A percentile compares a stretch with the other conserved stretches of the same genome.
phyloP scores from a whole-genome alignment of 495 filamentous ascomycete species.

The Annulohypoxylon maeteangense region DNA sequence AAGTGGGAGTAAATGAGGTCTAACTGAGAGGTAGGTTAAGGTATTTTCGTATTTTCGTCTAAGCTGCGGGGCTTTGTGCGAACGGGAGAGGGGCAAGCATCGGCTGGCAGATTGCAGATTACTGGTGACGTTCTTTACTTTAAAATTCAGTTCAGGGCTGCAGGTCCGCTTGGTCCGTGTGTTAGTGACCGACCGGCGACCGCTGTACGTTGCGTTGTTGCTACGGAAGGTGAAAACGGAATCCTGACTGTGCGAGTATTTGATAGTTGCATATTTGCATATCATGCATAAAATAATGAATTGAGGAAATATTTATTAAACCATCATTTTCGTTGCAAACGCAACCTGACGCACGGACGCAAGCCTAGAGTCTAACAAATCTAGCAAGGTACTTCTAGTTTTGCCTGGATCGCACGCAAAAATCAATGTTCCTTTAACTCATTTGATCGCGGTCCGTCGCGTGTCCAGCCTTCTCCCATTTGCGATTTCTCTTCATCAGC shows the following conservation, averaged over 20 bases:
- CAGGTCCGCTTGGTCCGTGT: conserved; percentile 34
- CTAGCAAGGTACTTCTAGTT: conserved; percentile 37
- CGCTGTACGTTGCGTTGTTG: not conserved
- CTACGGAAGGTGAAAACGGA: conserved; percentile 3
- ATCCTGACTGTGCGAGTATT: not conserved
- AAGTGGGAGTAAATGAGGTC: conserved; percentile 15
- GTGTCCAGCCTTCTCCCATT: conserved; percentile 40
- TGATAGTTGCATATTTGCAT: conserved; percentile 1
- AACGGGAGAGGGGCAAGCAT: conserved; percentile 34
- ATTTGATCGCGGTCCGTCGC: conserved; percentile 45
- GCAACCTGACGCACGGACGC: conserved; percentile 31
- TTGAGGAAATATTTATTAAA: not conserved
- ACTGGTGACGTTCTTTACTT: conserved; percentile 40
- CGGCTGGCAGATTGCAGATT: conserved; percentile 18
- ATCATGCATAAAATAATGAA: not conserved
- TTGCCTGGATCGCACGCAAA: conserved; percentile 17
- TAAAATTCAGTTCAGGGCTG: conserved; percentile 29
- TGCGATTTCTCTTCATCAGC: conserved; percentile 32
- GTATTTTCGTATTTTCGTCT: conserved; percentile 43
- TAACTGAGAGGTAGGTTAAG: conserved; percentile 8
- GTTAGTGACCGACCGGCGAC: not conserved
- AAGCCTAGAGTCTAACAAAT: not conserved
- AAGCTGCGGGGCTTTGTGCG: conserved; percentile 45
- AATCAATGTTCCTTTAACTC: conserved; percentile 33
- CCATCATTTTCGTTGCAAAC: conserved; percentile 11